phyloP scores from a whole-genome alignment of 352 stramenopile genomes.

The Proteromonas lacertae region DNA sequence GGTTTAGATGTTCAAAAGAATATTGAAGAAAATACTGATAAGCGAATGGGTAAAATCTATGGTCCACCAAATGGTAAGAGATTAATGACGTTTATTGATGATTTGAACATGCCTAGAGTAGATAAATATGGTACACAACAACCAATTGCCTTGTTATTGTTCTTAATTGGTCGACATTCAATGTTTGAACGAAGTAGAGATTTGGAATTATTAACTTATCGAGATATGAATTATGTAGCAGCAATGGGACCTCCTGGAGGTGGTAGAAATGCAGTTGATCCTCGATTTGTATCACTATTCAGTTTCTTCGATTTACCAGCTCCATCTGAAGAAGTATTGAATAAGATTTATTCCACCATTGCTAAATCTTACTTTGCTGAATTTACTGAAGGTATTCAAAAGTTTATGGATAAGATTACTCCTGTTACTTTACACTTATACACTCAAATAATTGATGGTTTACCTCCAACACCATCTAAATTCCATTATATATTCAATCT shows the following conservation, averaged over 20 bases:
- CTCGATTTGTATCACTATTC: slow-evolving; percentile 47
- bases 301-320: slow-evolving; percentile 38
- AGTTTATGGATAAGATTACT: slow-evolving; percentile 35
- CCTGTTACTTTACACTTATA: slow-evolving; percentile 42
- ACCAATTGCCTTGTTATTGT: slow-evolving; percentile 54
- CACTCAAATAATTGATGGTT: slow-evolving; percentile 44
- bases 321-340: slow-evolving; percentile 24
- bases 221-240: slow-evolving; percentile 54
- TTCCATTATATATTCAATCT: slow-evolving; percentile 73
- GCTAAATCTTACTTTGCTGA: slow-evolving; percentile 22
- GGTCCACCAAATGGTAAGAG: slow-evolving; percentile 26
- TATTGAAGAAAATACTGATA: slow-evolving; percentile 55
- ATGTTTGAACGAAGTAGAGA: slow-evolving; percentile 61
- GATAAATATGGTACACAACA: slow-evolving; percentile 64
- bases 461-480: slow-evolving; percentile 42
- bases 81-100: slow-evolving; percentile 47
- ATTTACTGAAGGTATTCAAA: slow-evolving; percentile 13
- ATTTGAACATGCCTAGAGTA: slow-evolving; percentile 50
- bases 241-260: slow-evolving; percentile 52
- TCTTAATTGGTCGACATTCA: slow-evolving; percentile 57
- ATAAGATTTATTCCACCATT: slow-evolving; percentile 42
- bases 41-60: slow-evolving; percentile 55
- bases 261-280: slow-evolving; percentile 46
- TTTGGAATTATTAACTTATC: slow-evolving; percentile 54
- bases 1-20: slow-evolving; percentile 30